Percentiles rank a stretch among this genome's conserved stretches.
Evolutionary conservation across 225 moss, liverwort and hornwort species (phyloP).

Genomic region (Thuidium tamariscinum): DNA sequence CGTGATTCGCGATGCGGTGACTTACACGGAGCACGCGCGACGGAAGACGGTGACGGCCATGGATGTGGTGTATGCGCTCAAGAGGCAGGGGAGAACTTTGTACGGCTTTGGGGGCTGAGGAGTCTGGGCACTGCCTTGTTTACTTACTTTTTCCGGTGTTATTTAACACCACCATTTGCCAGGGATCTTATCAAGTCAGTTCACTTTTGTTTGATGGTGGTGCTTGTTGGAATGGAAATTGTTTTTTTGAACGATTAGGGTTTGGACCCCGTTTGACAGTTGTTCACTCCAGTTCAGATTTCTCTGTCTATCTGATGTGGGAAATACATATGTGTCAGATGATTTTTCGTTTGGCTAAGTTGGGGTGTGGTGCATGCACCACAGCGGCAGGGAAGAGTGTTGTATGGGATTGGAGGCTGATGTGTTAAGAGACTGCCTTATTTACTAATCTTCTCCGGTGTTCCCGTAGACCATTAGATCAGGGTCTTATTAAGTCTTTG

Average conservation of each 20-base stretch:
- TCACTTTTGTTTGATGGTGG: background rate
- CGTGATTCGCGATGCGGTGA: background rate
- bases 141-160: background rate
- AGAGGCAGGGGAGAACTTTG: background rate
- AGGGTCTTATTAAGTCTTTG: background rate
- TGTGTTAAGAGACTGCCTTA: too few relatives aligned
- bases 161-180: background rate
- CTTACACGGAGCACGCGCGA: background rate
- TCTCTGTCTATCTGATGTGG: background rate
- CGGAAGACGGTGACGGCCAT: background rate
- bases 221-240: too few relatives aligned
- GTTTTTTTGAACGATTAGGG: background rate
- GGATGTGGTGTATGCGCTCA: background rate
- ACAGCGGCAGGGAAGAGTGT: background rate
- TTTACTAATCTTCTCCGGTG: background rate
- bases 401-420: background rate
- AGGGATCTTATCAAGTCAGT: too few relatives aligned
- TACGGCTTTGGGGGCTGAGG: background rate
- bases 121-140: too few relatives aligned
- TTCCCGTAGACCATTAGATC: accelerated
- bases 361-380: too few relatives aligned
- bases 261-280: background rate
- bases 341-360: accelerated
- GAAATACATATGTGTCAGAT: accelerated
- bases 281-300: accelerated